phyloP scores from a whole-genome alignment of 148 eudicot species.

The Silene latifolia region DNA sequence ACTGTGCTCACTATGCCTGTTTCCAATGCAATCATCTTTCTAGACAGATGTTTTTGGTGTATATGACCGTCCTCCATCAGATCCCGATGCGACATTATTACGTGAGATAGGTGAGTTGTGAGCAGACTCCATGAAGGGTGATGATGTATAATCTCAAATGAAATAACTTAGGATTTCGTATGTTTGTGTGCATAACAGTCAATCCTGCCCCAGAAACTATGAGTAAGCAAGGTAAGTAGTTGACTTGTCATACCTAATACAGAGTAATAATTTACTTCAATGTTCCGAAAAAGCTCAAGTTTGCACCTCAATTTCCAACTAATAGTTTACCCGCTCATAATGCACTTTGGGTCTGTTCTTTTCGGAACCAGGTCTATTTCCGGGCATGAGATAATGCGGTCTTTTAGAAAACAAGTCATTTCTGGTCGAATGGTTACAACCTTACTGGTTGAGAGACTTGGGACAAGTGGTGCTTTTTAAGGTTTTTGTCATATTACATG shows the following conservation, averaged over 20 bases:
- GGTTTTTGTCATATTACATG: no score
- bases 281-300: neutral
- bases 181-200: constrained; percentile 27
- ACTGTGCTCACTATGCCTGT: constrained; percentile 10
- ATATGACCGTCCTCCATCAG: constrained; percentile 91
- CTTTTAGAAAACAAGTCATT: neutral
- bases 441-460: no score
- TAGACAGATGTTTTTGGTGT: constrained; percentile 97
- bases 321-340: no score
- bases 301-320: neutral
- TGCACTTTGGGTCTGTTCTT: neutral
- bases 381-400: neutral
- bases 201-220: constrained; percentile 51
- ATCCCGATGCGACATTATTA: constrained; percentile 68
- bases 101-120: constrained; percentile 88
- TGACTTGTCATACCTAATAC: neutral
- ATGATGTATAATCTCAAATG: constrained; percentile 1
- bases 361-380: neutral
- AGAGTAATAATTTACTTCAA: neutral
- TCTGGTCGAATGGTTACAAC: no score
- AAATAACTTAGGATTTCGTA: neutral
- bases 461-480: no score
- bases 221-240: constrained; percentile 51
- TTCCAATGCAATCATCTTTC: constrained; percentile 37
- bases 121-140: constrained; percentile 16